Percentiles rank a stretch among this genome's conserved stretches.
These are phyloP conservation scores for Dovyalis caffra DNA, from an alignment of 345 rosid genomes.

Conservation along the genomic window DNA sequence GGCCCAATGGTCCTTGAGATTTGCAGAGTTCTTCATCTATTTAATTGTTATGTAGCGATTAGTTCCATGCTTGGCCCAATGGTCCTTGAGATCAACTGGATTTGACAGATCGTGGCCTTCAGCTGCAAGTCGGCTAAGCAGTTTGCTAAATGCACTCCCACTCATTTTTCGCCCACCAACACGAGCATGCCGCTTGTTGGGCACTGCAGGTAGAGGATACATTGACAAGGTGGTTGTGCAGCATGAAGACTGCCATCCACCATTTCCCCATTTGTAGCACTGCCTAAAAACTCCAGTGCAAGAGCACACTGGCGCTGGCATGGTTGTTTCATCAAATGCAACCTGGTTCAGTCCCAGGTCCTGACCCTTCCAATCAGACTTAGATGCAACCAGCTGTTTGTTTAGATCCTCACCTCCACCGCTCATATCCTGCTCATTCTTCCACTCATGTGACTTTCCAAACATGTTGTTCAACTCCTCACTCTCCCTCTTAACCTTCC, in stretches of 20 bases:
- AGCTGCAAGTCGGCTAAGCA: slow-evolving; percentile 79
- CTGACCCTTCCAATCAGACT: slow-evolving; percentile 83
- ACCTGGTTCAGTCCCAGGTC: slow-evolving; percentile 88
- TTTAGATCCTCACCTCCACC: slow-evolving; percentile 43
- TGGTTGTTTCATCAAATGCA: slow-evolving; percentile 82
- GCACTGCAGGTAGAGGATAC: slow-evolving; percentile 83
- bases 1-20: too few relatives aligned
- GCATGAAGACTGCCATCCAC: slow-evolving; percentile 99
- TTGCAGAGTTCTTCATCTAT: slow-evolving; percentile 10
- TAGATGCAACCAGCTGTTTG: slow-evolving; percentile 47
- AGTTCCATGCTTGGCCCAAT: slow-evolving; percentile 39
- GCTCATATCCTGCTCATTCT: slow-evolving; percentile 43
- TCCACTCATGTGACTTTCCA: slow-evolving; percentile 59
- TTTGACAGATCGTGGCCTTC: slow-evolving; percentile 34
- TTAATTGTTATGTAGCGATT: slow-evolving; percentile 37
- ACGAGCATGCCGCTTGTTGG: slow-evolving; percentile 87
- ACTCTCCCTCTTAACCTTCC: slow-evolving; percentile 75
- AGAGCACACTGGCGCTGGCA: slow-evolving; percentile 92
- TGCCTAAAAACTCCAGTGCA: slow-evolving; percentile 88
- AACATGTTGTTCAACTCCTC: slow-evolving; percentile 68
- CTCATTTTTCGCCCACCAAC: slow-evolving; percentile 98
- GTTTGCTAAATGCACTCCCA: slow-evolving; percentile 95
- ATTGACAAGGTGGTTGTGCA: slow-evolving; percentile 89
- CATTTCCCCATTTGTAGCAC: slow-evolving; percentile 99
- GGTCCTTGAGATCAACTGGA: slow-evolving; percentile 35